phyloP scores from a whole-genome alignment of 805 yeast genomes.

The Yarrowia sp. region DNA sequence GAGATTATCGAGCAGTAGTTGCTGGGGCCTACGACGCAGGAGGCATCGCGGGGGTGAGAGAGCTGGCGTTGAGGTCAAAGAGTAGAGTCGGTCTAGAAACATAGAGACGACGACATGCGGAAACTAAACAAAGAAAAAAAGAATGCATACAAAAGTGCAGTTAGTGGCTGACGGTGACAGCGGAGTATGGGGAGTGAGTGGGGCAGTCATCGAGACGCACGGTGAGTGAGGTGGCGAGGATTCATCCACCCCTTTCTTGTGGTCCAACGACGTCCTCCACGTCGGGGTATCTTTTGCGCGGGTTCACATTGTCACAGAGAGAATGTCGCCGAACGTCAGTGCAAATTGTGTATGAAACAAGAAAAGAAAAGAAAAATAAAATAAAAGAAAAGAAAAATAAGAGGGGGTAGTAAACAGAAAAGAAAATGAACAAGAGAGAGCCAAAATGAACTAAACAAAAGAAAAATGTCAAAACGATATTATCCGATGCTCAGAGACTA shows the following conservation, averaged over 20 bases:
- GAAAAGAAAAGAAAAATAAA: not conserved
- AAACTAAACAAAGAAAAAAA: constrained; percentile 9
- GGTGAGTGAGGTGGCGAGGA: too few species aligned
- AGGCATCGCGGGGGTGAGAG: not conserved
- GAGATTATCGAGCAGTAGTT: too few species aligned
- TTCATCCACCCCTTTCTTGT: too few species aligned
- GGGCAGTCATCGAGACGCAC: too few species aligned
- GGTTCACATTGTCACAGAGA: not conserved
- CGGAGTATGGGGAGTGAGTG: not conserved
- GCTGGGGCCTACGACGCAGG: too few species aligned
- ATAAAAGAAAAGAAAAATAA: too few species aligned
- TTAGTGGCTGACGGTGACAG: not conserved
- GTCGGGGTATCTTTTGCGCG: too few species aligned
- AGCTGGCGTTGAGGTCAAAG: not conserved
- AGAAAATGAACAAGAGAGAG: not conserved
- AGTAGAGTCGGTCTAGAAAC: not conserved
- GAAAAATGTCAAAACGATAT: not conserved
- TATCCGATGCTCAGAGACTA: not conserved
- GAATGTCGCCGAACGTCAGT: not conserved
- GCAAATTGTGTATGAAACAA: not conserved
- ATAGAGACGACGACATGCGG: not conserved
- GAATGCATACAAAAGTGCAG: constrained; percentile 4
- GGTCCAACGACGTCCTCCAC: too few species aligned
- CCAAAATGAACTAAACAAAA: not conserved
- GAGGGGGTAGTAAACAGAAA: not conserved